Evolutionary conservation across 805 yeast genomes (phyloP), one percentile per base, ranked within the genome.

Genomic region (Komagataella pastoris): DNA sequence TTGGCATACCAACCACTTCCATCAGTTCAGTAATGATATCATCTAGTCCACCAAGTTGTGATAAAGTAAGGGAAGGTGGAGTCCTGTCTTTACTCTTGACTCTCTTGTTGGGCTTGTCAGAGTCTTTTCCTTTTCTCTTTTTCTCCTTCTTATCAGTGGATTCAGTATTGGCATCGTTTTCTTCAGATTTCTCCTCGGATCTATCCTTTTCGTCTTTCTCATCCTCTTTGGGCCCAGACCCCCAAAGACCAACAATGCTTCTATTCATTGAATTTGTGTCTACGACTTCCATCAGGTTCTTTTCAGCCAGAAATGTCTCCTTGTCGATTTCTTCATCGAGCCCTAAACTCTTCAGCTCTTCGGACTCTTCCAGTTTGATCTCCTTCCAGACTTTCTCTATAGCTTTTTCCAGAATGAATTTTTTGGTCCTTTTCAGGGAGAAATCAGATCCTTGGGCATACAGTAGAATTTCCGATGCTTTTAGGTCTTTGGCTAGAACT

Each of bases 1-100:
- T 82, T 1, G 99, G 99, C 70, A 91, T 73, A 1, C 95, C 97
- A 1, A 93, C 85, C 44, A 89, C 72, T 65, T 93, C 98, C 83
- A 87, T 81, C 18, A 93, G 71, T 64, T 90, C 93, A 3, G 87
- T 77, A 21, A 90, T 80, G n/a, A 90, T 81, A 52, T 77, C 80
- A 56, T 85, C 95, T 68, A 93, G 79, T 2, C 99, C 99, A 24
- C 99, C 99, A 12, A 93, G 69, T 36, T 88, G 81, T 3, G 85
- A 72, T 24, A 93, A 69, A 3, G 83, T 79, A 0, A 81, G 66
- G 2, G 76, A 68, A 18, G 96, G 95, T 44, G 89, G 86, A 12
- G 83, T 68, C 67, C 86, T 77, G 59, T 81, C 84, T 54, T 75
- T 75, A 51, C 59, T 61, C 61, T 64, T 66, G n/a, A 55, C 50